phyloP scores from a whole-genome alignment of 305 asterid genomes.

The Salvia sclarea region DNA sequence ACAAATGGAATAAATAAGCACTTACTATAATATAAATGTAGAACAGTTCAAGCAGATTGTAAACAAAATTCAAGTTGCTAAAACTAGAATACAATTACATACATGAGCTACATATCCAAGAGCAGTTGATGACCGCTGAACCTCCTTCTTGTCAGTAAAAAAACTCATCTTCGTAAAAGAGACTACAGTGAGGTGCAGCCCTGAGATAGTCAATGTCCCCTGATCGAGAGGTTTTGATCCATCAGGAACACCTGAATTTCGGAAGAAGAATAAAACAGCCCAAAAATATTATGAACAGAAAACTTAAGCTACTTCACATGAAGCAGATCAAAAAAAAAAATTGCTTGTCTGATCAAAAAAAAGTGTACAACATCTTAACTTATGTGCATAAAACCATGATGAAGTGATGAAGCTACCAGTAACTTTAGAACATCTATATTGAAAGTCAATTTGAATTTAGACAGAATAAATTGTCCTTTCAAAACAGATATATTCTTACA shows the following conservation, averaged over 20 bases:
- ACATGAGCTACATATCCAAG: constrained; percentile 96
- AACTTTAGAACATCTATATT: background rate
- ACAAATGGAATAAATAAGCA: constrained; percentile 21
- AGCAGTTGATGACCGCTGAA: constrained; percentile 92
- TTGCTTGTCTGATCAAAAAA: too few relatives aligned
- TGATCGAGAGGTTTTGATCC: constrained; percentile 73
- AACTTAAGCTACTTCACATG: constrained; percentile 11
- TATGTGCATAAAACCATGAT: background rate
- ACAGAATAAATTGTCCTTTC: constrained; percentile 1
- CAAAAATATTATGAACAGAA: constrained; percentile 21
- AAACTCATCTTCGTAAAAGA: constrained; percentile 93
- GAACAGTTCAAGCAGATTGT: constrained; percentile 21
- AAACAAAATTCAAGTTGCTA: constrained; percentile 29
- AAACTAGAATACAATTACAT: constrained; percentile 45
- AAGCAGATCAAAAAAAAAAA: constrained; percentile 29
- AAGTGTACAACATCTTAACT: constrained; percentile 15
- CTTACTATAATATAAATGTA: constrained; percentile 17
- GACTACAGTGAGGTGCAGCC: constrained; percentile 80
- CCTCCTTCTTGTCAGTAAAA: constrained; percentile 96
- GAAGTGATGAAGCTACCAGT: background rate
- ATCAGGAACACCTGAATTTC: constrained; percentile 60
- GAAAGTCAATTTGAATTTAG: constrained; percentile 17
- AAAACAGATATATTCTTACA: constrained; percentile 3
- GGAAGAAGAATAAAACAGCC: constrained; percentile 22
- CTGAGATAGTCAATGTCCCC: constrained; percentile 79